Base-by-base conservation (phyloP, 768 basidiomycete genomes). In the Suillus placidus region DNA sequence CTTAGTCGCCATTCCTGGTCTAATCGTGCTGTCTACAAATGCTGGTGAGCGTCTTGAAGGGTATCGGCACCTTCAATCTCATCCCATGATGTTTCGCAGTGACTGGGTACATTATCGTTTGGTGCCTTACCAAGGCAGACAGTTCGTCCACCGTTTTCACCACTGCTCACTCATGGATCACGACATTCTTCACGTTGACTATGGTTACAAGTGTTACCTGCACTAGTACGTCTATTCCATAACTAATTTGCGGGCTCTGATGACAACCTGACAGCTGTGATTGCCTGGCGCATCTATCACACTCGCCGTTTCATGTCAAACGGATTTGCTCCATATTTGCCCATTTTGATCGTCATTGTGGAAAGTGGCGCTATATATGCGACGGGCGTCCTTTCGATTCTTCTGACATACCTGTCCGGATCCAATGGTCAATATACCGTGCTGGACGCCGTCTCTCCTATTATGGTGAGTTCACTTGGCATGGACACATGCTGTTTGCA, bases 341-440 rank as follows among this genome's bases (percentile, higher is more conserved):
- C 62, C n/a, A 18, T 63, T 40, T 56, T 60, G 32, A 63, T 63
- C 26, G 62, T 62, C n/a, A 63, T 60, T 3, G 38, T 62, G 20
- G 62, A 63, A 38, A 63, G 62, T 60, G 62, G 62, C 13, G 63
- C 63, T 42, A 34, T 64, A 42, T 64, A 64, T 61, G 12, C 63
- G 34, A 61, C 23, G 3, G 40, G 23, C n/a, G 56, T 64, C 35
- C 61, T 42, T 18, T 61, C 61, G 3, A n/a, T 63, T 32, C 34
- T 64, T 60, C 37, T 62, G n/a, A 5, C 35, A 34, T 64, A 37
- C 56, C 6, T 63, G 30, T 7, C 61, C 3, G 23, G 63, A 42
- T 64, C 63, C 4, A 64, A 63, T 32, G 60, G 63, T 14, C 20
- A 64, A 32, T 38, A 62, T 60, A 14, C 60, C 7, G 62, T 60